Conservation (phyloP, 1,284 basidiomycete genomes). For the Flammula alnicola region DNA sequence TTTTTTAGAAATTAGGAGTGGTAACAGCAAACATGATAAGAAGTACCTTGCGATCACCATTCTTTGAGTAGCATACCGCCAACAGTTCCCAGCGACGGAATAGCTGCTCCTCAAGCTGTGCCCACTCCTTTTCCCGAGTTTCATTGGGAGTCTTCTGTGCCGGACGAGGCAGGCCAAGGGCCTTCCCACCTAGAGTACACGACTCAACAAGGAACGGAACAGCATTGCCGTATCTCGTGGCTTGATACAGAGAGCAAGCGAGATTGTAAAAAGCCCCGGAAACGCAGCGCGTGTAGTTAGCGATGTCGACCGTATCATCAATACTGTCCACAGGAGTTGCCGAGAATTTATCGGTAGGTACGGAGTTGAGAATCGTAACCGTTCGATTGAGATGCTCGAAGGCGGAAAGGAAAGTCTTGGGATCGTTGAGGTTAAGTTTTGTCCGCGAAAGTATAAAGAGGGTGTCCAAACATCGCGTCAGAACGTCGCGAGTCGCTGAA, state of each 20-base stretch:
- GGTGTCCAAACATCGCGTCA: conserved; percentile 62
- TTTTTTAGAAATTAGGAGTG: not conserved
- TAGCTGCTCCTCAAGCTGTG: conserved; percentile 62
- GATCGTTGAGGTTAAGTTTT: conserved; percentile 46
- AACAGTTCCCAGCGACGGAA: conserved; percentile 80
- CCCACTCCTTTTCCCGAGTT: conserved; percentile 54
- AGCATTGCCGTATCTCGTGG: conserved; percentile 58
- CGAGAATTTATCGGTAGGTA: conserved; percentile 28
- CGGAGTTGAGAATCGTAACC: conserved; percentile 35
- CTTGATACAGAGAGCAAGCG: conserved; percentile 67
- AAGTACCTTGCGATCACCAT: conserved; percentile 67
- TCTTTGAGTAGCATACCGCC: conserved; percentile 74
- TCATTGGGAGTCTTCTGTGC: conserved; percentile 16
- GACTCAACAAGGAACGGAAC: conserved; percentile 68
- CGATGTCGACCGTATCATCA: conserved; percentile 31
- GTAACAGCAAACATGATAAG: not conserved
- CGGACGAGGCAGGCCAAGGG: conserved; percentile 38
- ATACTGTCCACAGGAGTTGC: conserved; percentile 13
- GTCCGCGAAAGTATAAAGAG: conserved; percentile 63
- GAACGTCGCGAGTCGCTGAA: conserved; percentile 35
- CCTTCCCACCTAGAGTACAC: conserved; percentile 55
- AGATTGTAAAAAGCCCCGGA: conserved; percentile 72
- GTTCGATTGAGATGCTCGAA: conserved; percentile 55
- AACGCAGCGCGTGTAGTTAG: conserved; percentile 67
- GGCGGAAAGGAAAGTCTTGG: conserved; percentile 53